Evolutionary conservation across 2,329 filamentous ascomycete species (phyloP), one percentile per base, ranked within the genome.

Genomic region (Ophiostoma himal-ulmi): DNA sequence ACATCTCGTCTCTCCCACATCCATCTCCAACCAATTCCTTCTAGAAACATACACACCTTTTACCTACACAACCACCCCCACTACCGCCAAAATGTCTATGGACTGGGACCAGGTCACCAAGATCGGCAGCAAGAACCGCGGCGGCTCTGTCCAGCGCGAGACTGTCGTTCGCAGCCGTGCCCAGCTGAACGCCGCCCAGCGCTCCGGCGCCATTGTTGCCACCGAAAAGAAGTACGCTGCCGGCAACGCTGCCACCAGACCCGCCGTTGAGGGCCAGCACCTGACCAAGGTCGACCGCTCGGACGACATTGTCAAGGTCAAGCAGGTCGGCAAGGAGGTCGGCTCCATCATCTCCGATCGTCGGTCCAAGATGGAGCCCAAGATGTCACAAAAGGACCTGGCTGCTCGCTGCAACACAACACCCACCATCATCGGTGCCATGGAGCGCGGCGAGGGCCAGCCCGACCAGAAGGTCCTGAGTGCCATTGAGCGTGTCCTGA

Each of bases 231-330:
- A 99, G 80, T 88, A 79, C 78, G 83, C 86, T 67, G 86, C 87
- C 71, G 89, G 90, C 79, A 98, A 98, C 80, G 80, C 89, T 82
- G 78, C 83, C 74, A 81, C 83, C 77, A 84, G 84, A 78, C 74
- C 82, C 72, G 83, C 82, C 73, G 85, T 84, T 75, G 94, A 98
- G 82, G 95, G 95, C 76, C 95, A 99, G 83, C 94, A 92, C 79
- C 86, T 98, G 75, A 98, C 95, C 75, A 97, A 98, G 85, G 94
- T 99, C 81, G 95, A 98, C 85, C 94, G 94, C 76, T 90, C 89
- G 79, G 94, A 98, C 84, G 95, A 97, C 80, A 97, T 97, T 82
- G 90, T 98, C 82, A 97, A 97, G 84, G 94, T 93, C 78, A 96
- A 96, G 84, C 96, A 93, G 66, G 85, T 97, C 71, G 93, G 93